Percentiles rank a stretch among this genome's conserved stretches.
phyloP scores from a whole-genome alignment of 2,329 filamentous ascomycete species.

The Sclerotinia trifoliorum region DNA sequence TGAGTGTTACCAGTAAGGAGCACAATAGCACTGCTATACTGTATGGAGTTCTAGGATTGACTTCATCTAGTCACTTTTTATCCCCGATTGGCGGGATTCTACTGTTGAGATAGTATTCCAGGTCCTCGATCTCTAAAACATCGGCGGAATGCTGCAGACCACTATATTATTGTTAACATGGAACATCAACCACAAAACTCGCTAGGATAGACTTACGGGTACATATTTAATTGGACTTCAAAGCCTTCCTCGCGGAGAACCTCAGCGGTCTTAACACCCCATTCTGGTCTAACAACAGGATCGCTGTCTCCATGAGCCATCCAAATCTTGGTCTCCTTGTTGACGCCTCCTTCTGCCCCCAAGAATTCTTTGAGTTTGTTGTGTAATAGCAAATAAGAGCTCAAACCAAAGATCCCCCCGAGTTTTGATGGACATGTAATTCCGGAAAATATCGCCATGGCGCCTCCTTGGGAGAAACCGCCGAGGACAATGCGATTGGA shows the following conservation, averaged over 20 bases:
- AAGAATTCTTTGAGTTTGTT: constrained; percentile 60
- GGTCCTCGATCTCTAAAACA: constrained; percentile 75
- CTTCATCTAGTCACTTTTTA: constrained; percentile 34
- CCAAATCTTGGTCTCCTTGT: constrained; percentile 78
- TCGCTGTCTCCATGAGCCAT: constrained; percentile 86
- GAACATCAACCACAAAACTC: neutral
- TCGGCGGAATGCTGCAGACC: constrained; percentile 74
- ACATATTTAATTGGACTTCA: constrained; percentile 73
- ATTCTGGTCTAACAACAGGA: constrained; percentile 65
- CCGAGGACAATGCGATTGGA: constrained; percentile 81
- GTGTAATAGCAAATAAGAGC: constrained; percentile 74
- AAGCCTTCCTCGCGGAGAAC: constrained; percentile 67
- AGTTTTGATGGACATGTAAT: constrained; percentile 71
- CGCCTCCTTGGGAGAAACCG: constrained; percentile 83
- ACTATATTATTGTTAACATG: constrained; percentile 42
- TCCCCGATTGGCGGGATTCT: constrained; percentile 47
- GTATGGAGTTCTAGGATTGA: neutral
- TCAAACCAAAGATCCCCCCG: constrained; percentile 84
- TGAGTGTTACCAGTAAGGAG: constrained; percentile 1
- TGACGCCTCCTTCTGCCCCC: constrained; percentile 53
- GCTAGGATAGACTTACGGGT: constrained; percentile 54
- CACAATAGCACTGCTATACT: constrained; percentile 16
- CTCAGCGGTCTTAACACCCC: constrained; percentile 67
- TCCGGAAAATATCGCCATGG: constrained; percentile 79
- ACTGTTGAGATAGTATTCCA: constrained; percentile 60